phyloP scores from a whole-genome alignment of 148 eudicot species.

The Euryodendron excelsum region DNA sequence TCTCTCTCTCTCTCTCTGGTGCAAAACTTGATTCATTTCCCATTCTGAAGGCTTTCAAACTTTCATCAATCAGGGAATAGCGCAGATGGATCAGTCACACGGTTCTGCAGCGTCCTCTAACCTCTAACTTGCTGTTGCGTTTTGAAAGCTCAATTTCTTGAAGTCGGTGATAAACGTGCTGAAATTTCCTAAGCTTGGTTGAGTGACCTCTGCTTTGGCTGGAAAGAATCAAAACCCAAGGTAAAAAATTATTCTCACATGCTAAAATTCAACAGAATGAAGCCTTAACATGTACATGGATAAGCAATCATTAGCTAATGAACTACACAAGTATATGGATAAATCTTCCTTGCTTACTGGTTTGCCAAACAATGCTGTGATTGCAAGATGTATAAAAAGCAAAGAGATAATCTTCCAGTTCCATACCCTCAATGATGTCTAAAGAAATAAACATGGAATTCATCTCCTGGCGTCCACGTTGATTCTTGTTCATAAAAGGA shows the following conservation, averaged over 20 bases:
- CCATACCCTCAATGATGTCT: too few species aligned
- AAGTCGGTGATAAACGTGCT: too few species aligned
- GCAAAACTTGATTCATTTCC: not conserved
- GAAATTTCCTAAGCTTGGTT: not conserved
- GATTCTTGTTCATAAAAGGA: too few species aligned
- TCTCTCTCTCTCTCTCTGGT: not conserved
- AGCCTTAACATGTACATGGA: not conserved
- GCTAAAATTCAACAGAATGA: not conserved
- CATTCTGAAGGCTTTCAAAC: too few species aligned
- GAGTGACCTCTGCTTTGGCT: constrained; percentile 1
- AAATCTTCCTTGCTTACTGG: too few species aligned
- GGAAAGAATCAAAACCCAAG: not conserved
- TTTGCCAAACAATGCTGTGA: not conserved
- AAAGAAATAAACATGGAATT: too few species aligned
- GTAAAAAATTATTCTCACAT: not conserved
- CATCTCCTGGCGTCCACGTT: too few species aligned
- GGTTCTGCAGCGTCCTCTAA: too few species aligned
- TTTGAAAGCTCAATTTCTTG: not conserved
- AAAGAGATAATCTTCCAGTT: not conserved
- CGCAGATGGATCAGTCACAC: too few species aligned
- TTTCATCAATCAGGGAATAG: too few species aligned
- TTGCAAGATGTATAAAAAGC: not conserved
- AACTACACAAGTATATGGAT: too few species aligned
- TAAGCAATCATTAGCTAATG: not conserved
- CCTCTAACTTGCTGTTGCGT: not conserved